Base-by-base conservation (phyloP, 306 rosid genomes). In the Hylodesmum podocarpum region DNA sequence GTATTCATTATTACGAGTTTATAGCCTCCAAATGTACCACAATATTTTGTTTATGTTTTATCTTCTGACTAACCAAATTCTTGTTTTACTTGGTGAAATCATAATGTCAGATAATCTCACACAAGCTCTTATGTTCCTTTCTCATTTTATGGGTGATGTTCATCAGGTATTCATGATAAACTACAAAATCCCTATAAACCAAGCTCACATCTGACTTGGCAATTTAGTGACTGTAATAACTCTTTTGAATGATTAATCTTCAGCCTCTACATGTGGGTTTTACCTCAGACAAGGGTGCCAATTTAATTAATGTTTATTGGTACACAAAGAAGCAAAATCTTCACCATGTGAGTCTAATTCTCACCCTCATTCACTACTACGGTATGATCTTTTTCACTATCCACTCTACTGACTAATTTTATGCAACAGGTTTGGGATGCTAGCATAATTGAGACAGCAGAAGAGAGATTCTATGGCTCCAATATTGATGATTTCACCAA, bases 261-360 rank as follows among this genome's bases (percentile, higher is more conserved):
- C 88, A 95, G 97, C 98, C 98, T 92, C 87, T 95, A 33, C 98
- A 92, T 78, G 95, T 89, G 39, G 98, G 98, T 13, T 90, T 90
- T 70, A 82, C 91, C n/a, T 70, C 91, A 70, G 98, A 92, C 83
- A 84, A 51, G 80, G 98, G 98, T 73, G 98, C 70, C 25, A 95
- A 95, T 59, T 80, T 83, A 46, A 89, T 95, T 37, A 71, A 88
- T 31, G 85, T 95, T 71, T 89, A 89, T 44, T 95, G 98, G 98
- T 92, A 69, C 75, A 92, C 84, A 16, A 87, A 82, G 77, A 86
- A 87, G 81, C 88, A 87, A 83, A 92, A 90, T 84, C 98, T 94
- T 75, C 98, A 94, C 77, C 98, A 91, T 85, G 98, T 94, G 47
- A 88, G 90, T 57, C 15, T 24, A 40, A 57, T 28, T 57, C 59